phyloP scores from a whole-genome alignment of 345 rosid genomes.

The Citrus cavaleriei region DNA sequence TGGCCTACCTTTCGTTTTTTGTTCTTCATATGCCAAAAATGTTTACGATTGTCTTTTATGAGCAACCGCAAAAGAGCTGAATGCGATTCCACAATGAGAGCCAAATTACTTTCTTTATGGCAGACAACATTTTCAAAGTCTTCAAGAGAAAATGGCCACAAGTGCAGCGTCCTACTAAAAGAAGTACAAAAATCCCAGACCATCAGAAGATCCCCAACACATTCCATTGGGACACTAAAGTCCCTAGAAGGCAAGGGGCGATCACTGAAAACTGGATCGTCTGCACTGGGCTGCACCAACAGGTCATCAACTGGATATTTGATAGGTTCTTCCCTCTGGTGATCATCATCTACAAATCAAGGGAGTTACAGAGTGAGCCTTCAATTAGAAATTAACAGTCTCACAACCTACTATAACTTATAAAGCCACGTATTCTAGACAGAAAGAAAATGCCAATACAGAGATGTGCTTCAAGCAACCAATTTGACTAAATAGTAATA shows the following conservation, averaged over 20 bases:
- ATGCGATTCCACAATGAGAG: constrained; percentile 75
- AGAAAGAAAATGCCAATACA: background rate
- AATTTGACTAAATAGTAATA: background rate
- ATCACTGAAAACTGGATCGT: constrained; percentile 63
- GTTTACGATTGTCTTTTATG: constrained; percentile 45
- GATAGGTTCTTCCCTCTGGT: constrained; percentile 37
- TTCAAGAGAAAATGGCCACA: constrained; percentile 79
- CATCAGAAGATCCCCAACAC: constrained; percentile 85
- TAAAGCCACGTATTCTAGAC: background rate
- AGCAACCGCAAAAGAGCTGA: constrained; percentile 74
- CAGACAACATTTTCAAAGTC: constrained; percentile 92
- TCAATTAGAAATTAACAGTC: background rate
- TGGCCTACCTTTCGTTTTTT: constrained; percentile 63
- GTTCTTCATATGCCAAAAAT: constrained; percentile 35
- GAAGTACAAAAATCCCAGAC: constrained; percentile 97
- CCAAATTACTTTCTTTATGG: constrained; percentile 83
- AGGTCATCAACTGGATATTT: constrained; percentile 92
- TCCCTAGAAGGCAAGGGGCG: constrained; percentile 81
- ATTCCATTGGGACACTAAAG: constrained; percentile 70
- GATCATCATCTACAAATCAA: constrained; percentile 46
- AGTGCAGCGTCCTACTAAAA: constrained; percentile 62
- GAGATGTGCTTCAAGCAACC: background rate
- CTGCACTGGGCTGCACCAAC: constrained; percentile 61
- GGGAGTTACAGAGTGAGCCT: background rate
- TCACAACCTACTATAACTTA: background rate